A percentile compares a stretch with the other conserved stretches of the same genome.
These are phyloP conservation scores for Hypomyces perniciosus DNA, from an alignment of 2,329 filamentous ascomycete species.

Conservation along the genomic window DNA sequence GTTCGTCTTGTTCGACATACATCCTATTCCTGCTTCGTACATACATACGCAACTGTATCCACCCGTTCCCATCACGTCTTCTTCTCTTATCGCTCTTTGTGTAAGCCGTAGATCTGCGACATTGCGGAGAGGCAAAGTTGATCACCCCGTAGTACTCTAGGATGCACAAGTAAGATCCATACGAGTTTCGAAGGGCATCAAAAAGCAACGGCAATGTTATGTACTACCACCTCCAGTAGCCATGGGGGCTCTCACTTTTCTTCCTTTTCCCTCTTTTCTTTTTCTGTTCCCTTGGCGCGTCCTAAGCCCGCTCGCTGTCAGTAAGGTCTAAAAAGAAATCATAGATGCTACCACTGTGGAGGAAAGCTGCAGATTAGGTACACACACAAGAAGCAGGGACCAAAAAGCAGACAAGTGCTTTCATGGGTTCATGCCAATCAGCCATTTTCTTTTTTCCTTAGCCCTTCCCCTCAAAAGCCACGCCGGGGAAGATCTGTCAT, in stretches of 20 bases:
- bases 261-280: not conserved
- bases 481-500: not conserved
- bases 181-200: no score
- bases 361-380: no score
- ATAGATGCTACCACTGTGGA: no score
- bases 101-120: not conserved
- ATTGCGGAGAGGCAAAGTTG: not conserved
- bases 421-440: not conserved
- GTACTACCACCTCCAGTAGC: no score
- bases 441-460: not conserved
- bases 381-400: no score
- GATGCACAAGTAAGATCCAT: no score
- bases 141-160: not conserved
- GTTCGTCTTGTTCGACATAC: no score
- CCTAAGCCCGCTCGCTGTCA: not conserved
- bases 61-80: not conserved
- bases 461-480: not conserved
- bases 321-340: no score
- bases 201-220: no score
- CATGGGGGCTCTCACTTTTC: not conserved
- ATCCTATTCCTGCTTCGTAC: no score
- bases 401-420: no score
- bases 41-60: not conserved
- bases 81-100: not conserved
- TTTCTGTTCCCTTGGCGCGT: not conserved